A percentile compares a stretch with the other conserved stretches of the same genome.
phyloP scores from a whole-genome alignment of 768 basidiomycete species.

The Tulasnella sp. region DNA sequence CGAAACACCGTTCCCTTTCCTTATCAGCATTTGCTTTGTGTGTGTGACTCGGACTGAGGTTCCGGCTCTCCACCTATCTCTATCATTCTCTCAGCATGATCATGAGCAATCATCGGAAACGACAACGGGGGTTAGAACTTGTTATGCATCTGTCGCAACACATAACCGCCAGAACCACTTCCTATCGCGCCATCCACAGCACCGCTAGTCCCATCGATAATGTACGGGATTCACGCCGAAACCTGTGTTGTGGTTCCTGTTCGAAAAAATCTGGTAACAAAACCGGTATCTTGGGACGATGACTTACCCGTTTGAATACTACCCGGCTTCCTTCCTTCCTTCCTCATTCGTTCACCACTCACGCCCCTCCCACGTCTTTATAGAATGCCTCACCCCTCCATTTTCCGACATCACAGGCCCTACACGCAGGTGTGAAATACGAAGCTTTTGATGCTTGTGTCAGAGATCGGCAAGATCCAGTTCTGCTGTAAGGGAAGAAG shows the following conservation, averaged over 20 bases:
- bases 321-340: not conserved
- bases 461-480: not conserved
- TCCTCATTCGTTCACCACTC: not conserved
- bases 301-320: not conserved
- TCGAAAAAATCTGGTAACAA: not conserved
- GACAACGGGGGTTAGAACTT: not conserved
- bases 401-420: not conserved
- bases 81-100: not conserved
- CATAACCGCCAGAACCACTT: not conserved
- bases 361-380: not conserved
- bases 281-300: not conserved
- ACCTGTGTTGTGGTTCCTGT: not conserved
- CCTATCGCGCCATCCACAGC: not conserved
- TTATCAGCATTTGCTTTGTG: not conserved
- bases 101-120: too few relatives aligned
- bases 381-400: not conserved
- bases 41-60: conserved; percentile 1
- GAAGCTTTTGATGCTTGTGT: not conserved
- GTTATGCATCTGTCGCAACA: not conserved
- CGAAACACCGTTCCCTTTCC: not conserved
- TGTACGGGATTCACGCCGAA: not conserved
- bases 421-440: not conserved
- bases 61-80: not conserved
- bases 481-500: not conserved
- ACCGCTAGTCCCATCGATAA: not conserved